Base-by-base conservation (phyloP, 805 yeast species). In the Phaffomyces thermotolerans region DNA sequence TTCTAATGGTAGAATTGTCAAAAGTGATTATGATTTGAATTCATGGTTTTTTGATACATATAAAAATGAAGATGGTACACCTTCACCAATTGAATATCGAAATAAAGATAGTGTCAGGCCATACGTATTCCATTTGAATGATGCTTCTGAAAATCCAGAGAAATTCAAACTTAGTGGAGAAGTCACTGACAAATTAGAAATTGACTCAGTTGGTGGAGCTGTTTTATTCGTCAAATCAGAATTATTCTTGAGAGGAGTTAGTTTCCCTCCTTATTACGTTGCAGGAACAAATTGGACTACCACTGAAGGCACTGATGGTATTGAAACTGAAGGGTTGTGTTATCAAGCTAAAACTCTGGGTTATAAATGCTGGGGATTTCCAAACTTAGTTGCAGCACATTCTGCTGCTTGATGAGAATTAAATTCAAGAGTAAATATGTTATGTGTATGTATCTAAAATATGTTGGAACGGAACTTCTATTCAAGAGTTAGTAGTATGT, bases 191-290 rank as follows among this genome's bases (percentile, higher is more conserved):
- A 3, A 44, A 41, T 12, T 48, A 52, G 54, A 54, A 27, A 48
- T 74, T 24, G 77, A 73, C 48, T 71, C 77, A 2, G 79, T 74
- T 12, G 79, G 79, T 1, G 78, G 78, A 8, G 78, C 77, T 1
- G 64, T 73, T 2, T 59, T 74, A 13, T 73, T 71, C 45, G 62
- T 64, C 8, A 72, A 69, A 46, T 62, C 72, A 8, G 56, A 64
- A 9, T 54, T 74, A 3, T 70, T 65, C 53, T 66, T 66, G 45
- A 75, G 69, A 44, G 78, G 79, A 18, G 61, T 65, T 3, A 57
- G 63, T 22, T 73, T 72, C 53, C 75, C 78, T 4, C 66, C 76
- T 0, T 63, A 61, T 39, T 71, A 71, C 45, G 55, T 67, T 1
- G 60, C 73, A 10, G 78, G 78, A 0, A 60, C 71, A 3, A 50